A percentile compares a stretch with the other conserved stretches of the same genome.
phyloP scores from a whole-genome alignment of 495 filamentous ascomycete species.

The Tetracladium setigerum region DNA sequence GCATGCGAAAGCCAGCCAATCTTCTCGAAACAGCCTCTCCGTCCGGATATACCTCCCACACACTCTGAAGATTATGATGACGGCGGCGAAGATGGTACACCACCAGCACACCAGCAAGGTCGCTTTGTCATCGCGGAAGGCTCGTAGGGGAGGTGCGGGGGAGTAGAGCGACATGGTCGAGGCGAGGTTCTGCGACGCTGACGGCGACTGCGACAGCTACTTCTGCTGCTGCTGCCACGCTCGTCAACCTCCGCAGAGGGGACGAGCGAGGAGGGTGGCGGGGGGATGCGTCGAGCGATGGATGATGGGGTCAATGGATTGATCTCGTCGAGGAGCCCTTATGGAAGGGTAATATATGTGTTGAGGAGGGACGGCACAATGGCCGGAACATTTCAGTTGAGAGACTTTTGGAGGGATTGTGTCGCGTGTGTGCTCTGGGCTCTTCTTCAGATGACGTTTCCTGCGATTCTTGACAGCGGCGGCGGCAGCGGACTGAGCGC shows the following conservation, averaged over 20 bases:
- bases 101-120: constrained; percentile 91
- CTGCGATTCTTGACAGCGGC: no score
- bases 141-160: constrained; percentile 49
- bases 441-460: no score
- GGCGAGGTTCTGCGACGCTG: no score
- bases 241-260: constrained; percentile 54
- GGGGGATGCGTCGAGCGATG: not conserved
- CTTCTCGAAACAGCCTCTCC: constrained; percentile 75
- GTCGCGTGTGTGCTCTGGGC: no score
- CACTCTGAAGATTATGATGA: constrained; percentile 72
- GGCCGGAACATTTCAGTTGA: no score
- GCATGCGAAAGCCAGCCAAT: constrained; percentile 74
- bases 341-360: no score
- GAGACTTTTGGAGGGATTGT: no score
- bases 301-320: not conserved
- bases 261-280: constrained; percentile 37
- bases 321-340: no score
- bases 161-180: constrained; percentile 45
- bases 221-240: constrained; percentile 29
- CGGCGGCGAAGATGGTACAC: constrained; percentile 75
- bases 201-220: no score
- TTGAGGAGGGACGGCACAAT: no score
- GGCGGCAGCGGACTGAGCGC: no score
- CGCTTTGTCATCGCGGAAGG: constrained; percentile 54
- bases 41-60: constrained; percentile 73